A percentile compares a stretch with the other conserved stretches of the same genome.
Evolutionary conservation across 2,329 filamentous ascomycete species (phyloP).

Genomic region (Verticillium longisporum): DNA sequence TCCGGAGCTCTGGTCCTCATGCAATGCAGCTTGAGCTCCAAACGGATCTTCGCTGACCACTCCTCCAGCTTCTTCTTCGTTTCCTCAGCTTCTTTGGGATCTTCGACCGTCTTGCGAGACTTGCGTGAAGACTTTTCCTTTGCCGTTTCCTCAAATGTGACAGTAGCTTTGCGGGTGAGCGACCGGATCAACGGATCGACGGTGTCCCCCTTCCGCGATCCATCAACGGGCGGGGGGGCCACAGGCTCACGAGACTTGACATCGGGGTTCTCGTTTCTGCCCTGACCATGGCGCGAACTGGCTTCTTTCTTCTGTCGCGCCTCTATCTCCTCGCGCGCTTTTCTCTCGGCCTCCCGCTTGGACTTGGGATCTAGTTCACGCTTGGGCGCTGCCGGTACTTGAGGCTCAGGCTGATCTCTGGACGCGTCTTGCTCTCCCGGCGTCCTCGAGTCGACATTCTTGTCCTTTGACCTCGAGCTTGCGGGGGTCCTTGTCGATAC

Average conservation of each 20-base stretch:
- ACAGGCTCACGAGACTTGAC: not conserved
- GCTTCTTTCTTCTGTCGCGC: not conserved
- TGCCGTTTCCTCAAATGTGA: not conserved
- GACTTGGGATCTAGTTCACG: not conserved
- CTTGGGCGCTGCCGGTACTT: not conserved
- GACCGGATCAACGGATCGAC: not conserved
- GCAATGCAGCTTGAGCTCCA: conserved; percentile 14
- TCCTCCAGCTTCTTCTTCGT: not conserved
- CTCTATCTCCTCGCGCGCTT: not conserved
- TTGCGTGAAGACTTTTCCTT: not conserved
- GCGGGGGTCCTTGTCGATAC: not conserved
- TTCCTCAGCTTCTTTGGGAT: not conserved
- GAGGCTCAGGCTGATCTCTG: not conserved
- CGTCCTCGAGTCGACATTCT: not conserved
- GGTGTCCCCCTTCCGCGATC: not conserved
- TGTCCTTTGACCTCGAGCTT: not conserved
- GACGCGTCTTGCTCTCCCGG: not conserved
- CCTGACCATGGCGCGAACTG: not conserved
- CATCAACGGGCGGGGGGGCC: not conserved
- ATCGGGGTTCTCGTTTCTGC: not conserved
- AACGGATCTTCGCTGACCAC: not conserved
- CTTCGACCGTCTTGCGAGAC: not conserved
- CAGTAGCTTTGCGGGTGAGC: not conserved
- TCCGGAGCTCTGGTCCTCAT: conserved; percentile 15
- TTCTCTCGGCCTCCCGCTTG: not conserved